Evolutionary conservation across 805 yeast genomes (phyloP).

Genomic region (Candida suzukii): DNA sequence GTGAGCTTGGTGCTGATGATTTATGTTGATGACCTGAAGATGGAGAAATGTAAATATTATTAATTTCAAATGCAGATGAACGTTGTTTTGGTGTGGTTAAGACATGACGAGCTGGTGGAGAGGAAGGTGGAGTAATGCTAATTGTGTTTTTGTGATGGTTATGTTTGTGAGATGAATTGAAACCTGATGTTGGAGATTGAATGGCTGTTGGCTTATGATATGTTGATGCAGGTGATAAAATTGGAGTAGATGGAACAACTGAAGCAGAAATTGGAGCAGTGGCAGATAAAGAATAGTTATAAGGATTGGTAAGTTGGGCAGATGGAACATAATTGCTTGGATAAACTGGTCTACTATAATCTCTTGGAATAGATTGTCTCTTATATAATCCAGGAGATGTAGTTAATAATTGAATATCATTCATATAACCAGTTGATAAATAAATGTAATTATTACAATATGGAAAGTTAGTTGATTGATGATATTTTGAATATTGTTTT

Average conservation of each 20-base stretch:
- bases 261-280: no score
- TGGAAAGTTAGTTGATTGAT: slow-evolving; percentile 36
- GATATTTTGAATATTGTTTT: slow-evolving; percentile 13
- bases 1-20: slow-evolving; percentile 9
- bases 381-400: slow-evolving; percentile 42
- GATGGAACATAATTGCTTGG: background rate
- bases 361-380: slow-evolving; percentile 19
- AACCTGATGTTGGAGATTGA: background rate
- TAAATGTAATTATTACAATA: slow-evolving; percentile 47
- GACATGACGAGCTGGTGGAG: background rate
- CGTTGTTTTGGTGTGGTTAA: background rate
- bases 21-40: background rate
- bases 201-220: slow-evolving; percentile 1
- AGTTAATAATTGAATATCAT: slow-evolving; percentile 41
- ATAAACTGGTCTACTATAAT: slow-evolving; percentile 13
- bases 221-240: slow-evolving; percentile 4
- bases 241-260: slow-evolving; percentile 1
- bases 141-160: background rate
- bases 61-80: background rate
- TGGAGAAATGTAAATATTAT: background rate
- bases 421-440: slow-evolving; percentile 39
- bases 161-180: no score
- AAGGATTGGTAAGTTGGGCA: slow-evolving; percentile 16
- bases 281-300: slow-evolving; percentile 21
- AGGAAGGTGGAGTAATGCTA: background rate